Conservation (phyloP, 1,139 yeast genomes). For the Blastobotrys aristatus region DNA sequence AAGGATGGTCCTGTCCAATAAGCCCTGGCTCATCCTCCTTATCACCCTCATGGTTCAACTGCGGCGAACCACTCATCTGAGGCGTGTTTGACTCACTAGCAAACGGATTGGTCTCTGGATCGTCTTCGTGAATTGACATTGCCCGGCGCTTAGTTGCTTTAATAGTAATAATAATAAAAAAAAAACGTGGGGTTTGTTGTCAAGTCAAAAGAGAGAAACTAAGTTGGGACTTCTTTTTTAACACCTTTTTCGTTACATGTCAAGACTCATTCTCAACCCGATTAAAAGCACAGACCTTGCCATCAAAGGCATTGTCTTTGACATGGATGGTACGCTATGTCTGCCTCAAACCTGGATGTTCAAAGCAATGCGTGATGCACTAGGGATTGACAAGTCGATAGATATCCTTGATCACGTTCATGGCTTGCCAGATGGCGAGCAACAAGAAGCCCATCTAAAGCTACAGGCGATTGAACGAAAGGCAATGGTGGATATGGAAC, state of each 20-base stretch:
- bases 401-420: constrained; percentile 51
- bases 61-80: too few relatives aligned
- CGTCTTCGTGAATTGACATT: constrained; percentile 30
- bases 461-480: constrained; percentile 48
- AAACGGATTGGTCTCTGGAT: constrained; percentile 26
- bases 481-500: constrained; percentile 56
- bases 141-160: background rate
- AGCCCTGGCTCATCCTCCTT: constrained; percentile 14
- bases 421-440: constrained; percentile 38
- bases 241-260: constrained; percentile 16
- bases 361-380: constrained; percentile 52
- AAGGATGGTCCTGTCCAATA: constrained; percentile 5
- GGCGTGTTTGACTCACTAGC: constrained; percentile 16
- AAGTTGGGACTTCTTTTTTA: background rate
- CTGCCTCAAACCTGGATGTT: constrained; percentile 68
- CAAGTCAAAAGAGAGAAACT: background rate
- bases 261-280: constrained; percentile 35
- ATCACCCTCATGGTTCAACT: background rate
- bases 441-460: constrained; percentile 42
- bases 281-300: constrained; percentile 31
- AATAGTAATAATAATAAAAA: too few relatives aligned
- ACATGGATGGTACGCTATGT: constrained; percentile 68
- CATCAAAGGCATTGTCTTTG: constrained; percentile 52
- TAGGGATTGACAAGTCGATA: constrained; percentile 44
- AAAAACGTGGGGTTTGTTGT: background rate